Evolutionary conservation across 768 basidiomycete genomes (phyloP).

Genomic region (Leccinum rimulosum): DNA sequence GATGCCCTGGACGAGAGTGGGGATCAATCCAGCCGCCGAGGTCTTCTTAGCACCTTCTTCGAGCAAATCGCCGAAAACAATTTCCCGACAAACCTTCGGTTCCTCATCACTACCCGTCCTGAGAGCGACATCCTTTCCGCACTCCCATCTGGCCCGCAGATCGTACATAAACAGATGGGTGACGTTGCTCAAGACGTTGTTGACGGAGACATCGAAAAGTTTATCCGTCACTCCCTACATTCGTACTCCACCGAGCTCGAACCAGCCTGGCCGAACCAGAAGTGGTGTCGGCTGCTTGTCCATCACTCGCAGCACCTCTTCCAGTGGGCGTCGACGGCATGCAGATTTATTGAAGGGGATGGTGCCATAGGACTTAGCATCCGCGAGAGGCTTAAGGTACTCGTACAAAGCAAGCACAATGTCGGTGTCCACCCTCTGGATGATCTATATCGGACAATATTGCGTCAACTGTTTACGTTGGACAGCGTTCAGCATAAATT

Average conservation of each 20-base stretch:
- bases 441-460: slow-evolving; percentile 20
- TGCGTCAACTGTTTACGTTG: slow-evolving; percentile 13
- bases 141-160: not conserved
- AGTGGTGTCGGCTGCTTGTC: slow-evolving; percentile 22
- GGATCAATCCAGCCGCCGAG: slow-evolving; percentile 11
- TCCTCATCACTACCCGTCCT: slow-evolving; percentile 28
- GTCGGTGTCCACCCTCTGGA: slow-evolving; percentile 13
- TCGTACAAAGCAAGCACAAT: slow-evolving; percentile 3
- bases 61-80: slow-evolving; percentile 7
- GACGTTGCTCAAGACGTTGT: slow-evolving; percentile 12
- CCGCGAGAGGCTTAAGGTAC: slow-evolving; percentile 13
- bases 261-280: slow-evolving; percentile 16
- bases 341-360: slow-evolving; percentile 25
- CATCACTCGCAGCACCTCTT: slow-evolving; percentile 30
- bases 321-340: slow-evolving; percentile 34
- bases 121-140: slow-evolving; percentile 22
- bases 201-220: slow-evolving; percentile 17
- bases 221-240: slow-evolving; percentile 14
- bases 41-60: slow-evolving; percentile 22
- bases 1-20: slow-evolving; percentile 35
- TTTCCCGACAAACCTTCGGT: slow-evolving; percentile 24
- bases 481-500: slow-evolving; percentile 8
- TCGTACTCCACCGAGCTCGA: slow-evolving; percentile 12
- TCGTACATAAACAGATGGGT: slow-evolving; percentile 15
- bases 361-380: slow-evolving; percentile 12